Evolutionary conservation across 345 rosid species (phyloP).

Genomic region (Populus deltoides): DNA sequence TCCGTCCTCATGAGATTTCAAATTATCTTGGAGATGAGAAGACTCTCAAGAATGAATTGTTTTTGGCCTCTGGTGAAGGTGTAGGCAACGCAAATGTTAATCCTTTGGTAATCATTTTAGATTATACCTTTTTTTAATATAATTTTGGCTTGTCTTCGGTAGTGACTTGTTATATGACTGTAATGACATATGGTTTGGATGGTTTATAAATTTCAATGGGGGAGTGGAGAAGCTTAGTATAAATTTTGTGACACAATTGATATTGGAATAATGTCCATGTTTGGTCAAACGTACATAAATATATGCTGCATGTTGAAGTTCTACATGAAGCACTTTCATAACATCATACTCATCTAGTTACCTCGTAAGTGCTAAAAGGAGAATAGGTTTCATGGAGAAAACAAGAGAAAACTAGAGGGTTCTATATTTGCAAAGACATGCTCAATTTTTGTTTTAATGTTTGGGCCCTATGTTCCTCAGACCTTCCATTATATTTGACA

Average conservation of each 20-base stretch:
- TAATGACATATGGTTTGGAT: background rate
- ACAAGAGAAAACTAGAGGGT: background rate
- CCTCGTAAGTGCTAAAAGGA: background rate
- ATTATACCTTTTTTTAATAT: background rate
- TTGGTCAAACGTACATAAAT: background rate
- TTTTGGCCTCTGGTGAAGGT: conserved; percentile 87
- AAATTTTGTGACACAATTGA: background rate
- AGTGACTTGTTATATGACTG: background rate
- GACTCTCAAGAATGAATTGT: conserved; percentile 53
- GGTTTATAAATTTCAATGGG: background rate
- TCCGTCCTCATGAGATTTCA: conserved; percentile 60
- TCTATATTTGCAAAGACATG: background rate
- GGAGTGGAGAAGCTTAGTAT: background rate
- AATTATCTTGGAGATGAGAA: conserved; percentile 39
- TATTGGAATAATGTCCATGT: background rate
- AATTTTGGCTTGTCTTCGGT: background rate
- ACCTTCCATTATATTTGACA: background rate
- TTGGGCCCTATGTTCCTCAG: background rate
- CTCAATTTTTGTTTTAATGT: background rate
- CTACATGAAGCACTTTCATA: background rate
- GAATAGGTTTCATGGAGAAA: background rate
- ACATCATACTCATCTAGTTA: background rate
- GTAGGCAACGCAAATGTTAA: conserved; percentile 62
- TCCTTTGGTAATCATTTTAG: conserved; percentile 58
- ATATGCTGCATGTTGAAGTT: background rate